Percentiles rank a stretch among this genome's conserved stretches.
These are phyloP conservation scores for Lavandula angustifolia DNA, from an alignment of 257 asterid species.

Conservation along the genomic window DNA sequence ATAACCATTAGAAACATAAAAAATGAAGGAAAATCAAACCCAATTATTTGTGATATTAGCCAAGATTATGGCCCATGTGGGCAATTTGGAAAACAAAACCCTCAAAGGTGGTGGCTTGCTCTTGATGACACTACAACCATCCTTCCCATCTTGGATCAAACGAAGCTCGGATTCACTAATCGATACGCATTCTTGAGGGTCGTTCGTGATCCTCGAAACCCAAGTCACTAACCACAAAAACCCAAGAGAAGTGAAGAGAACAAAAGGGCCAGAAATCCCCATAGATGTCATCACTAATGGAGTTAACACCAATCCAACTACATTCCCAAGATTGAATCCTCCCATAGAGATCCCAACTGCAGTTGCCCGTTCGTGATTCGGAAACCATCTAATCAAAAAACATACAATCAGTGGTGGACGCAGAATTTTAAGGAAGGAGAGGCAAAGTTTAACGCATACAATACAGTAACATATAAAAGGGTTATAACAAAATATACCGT, in stretches of 20 bases:
- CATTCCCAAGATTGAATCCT: slow-evolving; percentile 92
- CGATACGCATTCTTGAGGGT: slow-evolving; percentile 64
- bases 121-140: slow-evolving; percentile 47
- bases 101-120: slow-evolving; percentile 63
- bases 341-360: slow-evolving; percentile 98
- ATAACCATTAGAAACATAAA: not conserved
- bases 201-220: slow-evolving; percentile 55
- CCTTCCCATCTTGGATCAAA: slow-evolving; percentile 79
- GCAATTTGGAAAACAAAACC: slow-evolving; percentile 69
- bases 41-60: slow-evolving; percentile 90
- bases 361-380: slow-evolving; percentile 77
- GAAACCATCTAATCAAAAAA: slow-evolving; percentile 94
- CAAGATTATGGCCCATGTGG: slow-evolving; percentile 89
- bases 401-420: too few relatives aligned
- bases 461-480: too few relatives aligned
- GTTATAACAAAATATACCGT: too few relatives aligned
- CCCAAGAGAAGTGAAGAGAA: slow-evolving; percentile 83
- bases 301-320: slow-evolving; percentile 77
- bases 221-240: slow-evolving; percentile 76
- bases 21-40: slow-evolving; percentile 43
- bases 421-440: too few relatives aligned
- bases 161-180: slow-evolving; percentile 65
- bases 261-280: slow-evolving; percentile 81
- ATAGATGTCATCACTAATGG: slow-evolving; percentile 69
- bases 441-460: too few relatives aligned